Percentiles rank a stretch among this genome's conserved stretches.
Conservation (phyloP, 2,329 filamentous ascomycete species). For the Hypomyces perniciosus region DNA sequence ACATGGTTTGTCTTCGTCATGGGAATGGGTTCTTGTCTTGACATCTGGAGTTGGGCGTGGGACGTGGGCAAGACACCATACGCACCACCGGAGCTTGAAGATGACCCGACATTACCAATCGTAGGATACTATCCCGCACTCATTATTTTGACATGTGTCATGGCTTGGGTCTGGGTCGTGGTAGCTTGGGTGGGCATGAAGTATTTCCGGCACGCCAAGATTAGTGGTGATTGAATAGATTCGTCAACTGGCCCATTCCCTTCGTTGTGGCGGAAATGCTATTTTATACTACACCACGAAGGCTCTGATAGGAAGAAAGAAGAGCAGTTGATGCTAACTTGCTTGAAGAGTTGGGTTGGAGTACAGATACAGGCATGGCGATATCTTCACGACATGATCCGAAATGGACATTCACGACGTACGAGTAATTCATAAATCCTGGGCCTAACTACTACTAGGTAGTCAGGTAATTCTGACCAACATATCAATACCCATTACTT, state of each 20-base stretch:
- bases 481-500: too few relatives aligned
- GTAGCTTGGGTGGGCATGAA: constrained; percentile 99
- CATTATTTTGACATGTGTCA: constrained; percentile 86
- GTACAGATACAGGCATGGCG: too few relatives aligned
- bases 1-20: constrained; percentile 97
- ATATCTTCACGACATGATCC: too few relatives aligned
- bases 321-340: too few relatives aligned
- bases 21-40: constrained; percentile 92
- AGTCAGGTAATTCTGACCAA: too few relatives aligned
- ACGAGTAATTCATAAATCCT: too few relatives aligned
- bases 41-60: constrained; percentile 98
- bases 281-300: neutral
- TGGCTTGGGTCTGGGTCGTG: constrained; percentile 99
- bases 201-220: constrained; percentile 96
- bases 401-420: too few relatives aligned
- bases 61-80: constrained; percentile 95
- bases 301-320: too few relatives aligned
- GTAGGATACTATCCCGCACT: constrained; percentile 95
- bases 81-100: constrained; percentile 88
- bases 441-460: too few relatives aligned
- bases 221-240: constrained; percentile 51
- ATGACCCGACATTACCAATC: constrained; percentile 90
- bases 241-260: too few relatives aligned
- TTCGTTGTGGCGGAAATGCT: too few relatives aligned
- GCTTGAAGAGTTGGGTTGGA: too few relatives aligned